These are phyloP conservation scores for Fusarium multiceps DNA, from an alignment of 2,329 filamentous ascomycete genomes.

Conservation along the genomic window DNA sequence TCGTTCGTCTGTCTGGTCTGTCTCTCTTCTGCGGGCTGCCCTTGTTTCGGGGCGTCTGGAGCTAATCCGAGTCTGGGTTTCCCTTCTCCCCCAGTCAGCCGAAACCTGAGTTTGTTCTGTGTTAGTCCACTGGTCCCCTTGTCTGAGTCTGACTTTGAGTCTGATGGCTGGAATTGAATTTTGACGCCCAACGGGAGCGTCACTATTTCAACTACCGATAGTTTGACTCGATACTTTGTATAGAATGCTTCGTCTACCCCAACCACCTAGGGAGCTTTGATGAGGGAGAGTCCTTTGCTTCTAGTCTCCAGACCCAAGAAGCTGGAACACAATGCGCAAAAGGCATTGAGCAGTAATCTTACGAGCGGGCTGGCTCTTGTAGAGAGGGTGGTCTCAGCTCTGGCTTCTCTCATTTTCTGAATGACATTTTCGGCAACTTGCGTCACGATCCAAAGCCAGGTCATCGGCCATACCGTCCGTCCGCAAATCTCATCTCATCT, in stretches of 20 bases:
- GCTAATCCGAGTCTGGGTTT: conserved; percentile 26
- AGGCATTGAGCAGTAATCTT: conserved; percentile 47
- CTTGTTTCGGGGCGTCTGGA: conserved; percentile 30
- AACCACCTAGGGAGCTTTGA: neutral
- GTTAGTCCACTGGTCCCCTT: conserved; percentile 9
- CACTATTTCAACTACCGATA: conserved; percentile 1
- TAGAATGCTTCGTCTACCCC: conserved; percentile 7
- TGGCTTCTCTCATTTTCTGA: conserved; percentile 7
- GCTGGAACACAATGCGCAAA: neutral
- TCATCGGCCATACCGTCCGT: conserved; percentile 17
- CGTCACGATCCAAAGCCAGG: conserved; percentile 15
- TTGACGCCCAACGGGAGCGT: conserved; percentile 13
- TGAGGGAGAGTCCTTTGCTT: conserved; percentile 3
- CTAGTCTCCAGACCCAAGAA: neutral
- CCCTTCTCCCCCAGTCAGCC: conserved; percentile 6
- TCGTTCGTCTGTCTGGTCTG: neutral
- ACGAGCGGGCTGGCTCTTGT: conserved; percentile 34
- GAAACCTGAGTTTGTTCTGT: conserved; percentile 7
- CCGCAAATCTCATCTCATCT: neutral
- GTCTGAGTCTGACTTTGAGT: neutral
- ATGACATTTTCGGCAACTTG: conserved; percentile 17
- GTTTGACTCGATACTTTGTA: conserved; percentile 11
- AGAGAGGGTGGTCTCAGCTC: conserved; percentile 41
- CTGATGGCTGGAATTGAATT: conserved; percentile 11
- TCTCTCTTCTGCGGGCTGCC: neutral